These are phyloP conservation scores for Lodderomyces beijingensis DNA, from an alignment of 1,139 yeast species.

Conservation along the genomic window DNA sequence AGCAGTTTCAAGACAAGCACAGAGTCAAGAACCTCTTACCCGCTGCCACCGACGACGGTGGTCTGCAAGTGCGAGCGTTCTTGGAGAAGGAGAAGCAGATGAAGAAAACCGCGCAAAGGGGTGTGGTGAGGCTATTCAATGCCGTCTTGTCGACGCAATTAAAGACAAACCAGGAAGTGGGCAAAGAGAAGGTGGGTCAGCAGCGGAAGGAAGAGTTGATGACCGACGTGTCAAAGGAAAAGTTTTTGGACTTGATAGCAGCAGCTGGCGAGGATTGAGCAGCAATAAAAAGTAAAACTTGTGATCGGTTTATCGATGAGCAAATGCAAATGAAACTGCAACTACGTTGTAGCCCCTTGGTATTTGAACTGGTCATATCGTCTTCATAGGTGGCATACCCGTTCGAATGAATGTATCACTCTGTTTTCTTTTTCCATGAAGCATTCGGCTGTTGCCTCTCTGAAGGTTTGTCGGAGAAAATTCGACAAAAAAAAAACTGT, in stretches of 20 bases:
- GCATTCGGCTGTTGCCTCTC: too few relatives aligned
- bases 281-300: too few relatives aligned
- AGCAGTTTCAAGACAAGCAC: slow-evolving; percentile 59
- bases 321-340: too few relatives aligned
- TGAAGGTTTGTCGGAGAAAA: too few relatives aligned
- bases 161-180: slow-evolving; percentile 43
- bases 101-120: slow-evolving; percentile 86
- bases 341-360: too few relatives aligned
- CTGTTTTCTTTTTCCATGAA: too few relatives aligned
- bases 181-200: slow-evolving; percentile 35
- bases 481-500: too few relatives aligned
- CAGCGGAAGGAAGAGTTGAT: slow-evolving; percentile 56
- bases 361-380: too few relatives aligned
- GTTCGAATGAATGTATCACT: too few relatives aligned
- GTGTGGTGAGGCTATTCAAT: slow-evolving; percentile 88
- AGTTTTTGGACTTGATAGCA: slow-evolving; percentile 82
- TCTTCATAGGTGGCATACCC: too few relatives aligned
- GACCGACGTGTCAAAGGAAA: slow-evolving; percentile 83
- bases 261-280: slow-evolving; percentile 52
- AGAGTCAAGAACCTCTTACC: slow-evolving; percentile 70
- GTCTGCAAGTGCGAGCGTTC: slow-evolving; percentile 48
- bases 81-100: slow-evolving; percentile 68
- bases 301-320: too few relatives aligned
- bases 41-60: slow-evolving; percentile 41
- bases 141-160: slow-evolving; percentile 85